Conservation (phyloP, 176 grass and related monocot genomes). For the Poa annua region DNA sequence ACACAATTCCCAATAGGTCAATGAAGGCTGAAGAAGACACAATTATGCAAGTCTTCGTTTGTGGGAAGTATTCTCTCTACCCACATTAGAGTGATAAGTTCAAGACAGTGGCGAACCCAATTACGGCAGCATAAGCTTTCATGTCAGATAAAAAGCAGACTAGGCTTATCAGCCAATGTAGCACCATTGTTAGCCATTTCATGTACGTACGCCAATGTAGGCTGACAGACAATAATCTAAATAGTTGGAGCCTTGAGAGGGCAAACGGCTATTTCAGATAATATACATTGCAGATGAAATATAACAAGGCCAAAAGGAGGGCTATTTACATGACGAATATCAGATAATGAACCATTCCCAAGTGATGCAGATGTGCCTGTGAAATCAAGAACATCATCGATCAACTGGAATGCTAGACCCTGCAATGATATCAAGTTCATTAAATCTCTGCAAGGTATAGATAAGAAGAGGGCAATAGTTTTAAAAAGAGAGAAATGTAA, state of each 20-base stretch:
- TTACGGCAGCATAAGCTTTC: not conserved
- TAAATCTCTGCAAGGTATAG: not conserved
- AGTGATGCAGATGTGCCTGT: slow-evolving; percentile 86
- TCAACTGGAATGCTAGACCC: slow-evolving; percentile 96
- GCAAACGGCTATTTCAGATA: slow-evolving; percentile 33
- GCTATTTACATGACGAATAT: slow-evolving; percentile 81
- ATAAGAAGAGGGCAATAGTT: slow-evolving; percentile 2
- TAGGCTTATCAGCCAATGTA: slow-evolving; percentile 17
- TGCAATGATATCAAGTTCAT: slow-evolving; percentile 44
- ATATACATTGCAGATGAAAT: not conserved
- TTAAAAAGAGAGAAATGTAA: slow-evolving; percentile 9
- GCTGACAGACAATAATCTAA: slow-evolving; percentile 10
- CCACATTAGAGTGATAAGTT: slow-evolving; percentile 5
- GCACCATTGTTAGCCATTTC: not conserved
- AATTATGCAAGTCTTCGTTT: not conserved
- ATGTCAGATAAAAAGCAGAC: not conserved
- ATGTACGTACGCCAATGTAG: not conserved
- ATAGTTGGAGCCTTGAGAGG: not conserved
- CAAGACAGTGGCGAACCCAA: slow-evolving; percentile 10
- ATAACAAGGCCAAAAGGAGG: not conserved
- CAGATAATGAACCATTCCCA: slow-evolving; percentile 91
- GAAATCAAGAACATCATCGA: slow-evolving; percentile 97
- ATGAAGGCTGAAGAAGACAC: slow-evolving; percentile 5
- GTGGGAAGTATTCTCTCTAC: not conserved
- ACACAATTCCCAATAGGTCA: not conserved